Evolutionary conservation across 352 stramenopile genomes (phyloP).

Genomic region (Globisporangium nodosum): DNA sequence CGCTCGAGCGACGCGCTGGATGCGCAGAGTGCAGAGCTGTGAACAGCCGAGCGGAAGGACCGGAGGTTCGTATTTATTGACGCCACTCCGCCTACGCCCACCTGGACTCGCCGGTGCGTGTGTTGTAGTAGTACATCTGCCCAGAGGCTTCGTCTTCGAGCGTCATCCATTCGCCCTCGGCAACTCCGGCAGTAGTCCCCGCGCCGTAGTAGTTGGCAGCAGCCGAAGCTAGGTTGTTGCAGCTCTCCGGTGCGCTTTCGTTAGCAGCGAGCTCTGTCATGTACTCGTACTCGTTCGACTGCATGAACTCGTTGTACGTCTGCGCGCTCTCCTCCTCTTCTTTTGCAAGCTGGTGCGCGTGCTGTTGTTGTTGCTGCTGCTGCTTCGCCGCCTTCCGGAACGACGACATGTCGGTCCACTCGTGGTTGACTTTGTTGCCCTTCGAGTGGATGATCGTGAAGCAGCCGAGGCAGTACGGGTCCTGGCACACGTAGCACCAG

Average conservation of each 20-base stretch:
- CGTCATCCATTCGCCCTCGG: constrained; percentile 36
- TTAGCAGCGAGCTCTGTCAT: constrained; percentile 37
- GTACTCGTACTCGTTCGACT: constrained; percentile 76
- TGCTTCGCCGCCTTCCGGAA: constrained; percentile 47
- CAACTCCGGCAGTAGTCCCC: constrained; percentile 2
- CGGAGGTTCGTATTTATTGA: constrained; percentile 8
- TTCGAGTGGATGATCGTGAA: constrained; percentile 83
- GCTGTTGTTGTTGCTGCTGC: constrained; percentile 24
- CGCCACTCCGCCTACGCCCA: constrained; percentile 35
- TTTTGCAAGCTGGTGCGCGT: constrained; percentile 15
- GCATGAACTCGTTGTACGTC: constrained; percentile 73
- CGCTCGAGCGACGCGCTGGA: constrained; percentile 6
- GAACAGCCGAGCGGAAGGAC: neutral
- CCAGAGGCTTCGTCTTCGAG: constrained; percentile 58
- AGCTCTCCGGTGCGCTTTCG: constrained; percentile 12
- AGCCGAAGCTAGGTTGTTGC: constrained; percentile 12
- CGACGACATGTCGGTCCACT: constrained; percentile 64
- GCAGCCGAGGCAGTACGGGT: constrained; percentile 77
- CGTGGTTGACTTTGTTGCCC: constrained; percentile 65
- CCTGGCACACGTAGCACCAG: constrained; percentile 68
- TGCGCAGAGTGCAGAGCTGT: constrained; percentile 5
- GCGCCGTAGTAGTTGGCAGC: neutral
- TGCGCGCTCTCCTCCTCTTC: constrained; percentile 62
- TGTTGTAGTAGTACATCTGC: constrained; percentile 75
- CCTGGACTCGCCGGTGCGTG: constrained; percentile 52